phyloP scores from a whole-genome alignment of 2,329 filamentous ascomycete species.

The Madurella mycetomatis region DNA sequence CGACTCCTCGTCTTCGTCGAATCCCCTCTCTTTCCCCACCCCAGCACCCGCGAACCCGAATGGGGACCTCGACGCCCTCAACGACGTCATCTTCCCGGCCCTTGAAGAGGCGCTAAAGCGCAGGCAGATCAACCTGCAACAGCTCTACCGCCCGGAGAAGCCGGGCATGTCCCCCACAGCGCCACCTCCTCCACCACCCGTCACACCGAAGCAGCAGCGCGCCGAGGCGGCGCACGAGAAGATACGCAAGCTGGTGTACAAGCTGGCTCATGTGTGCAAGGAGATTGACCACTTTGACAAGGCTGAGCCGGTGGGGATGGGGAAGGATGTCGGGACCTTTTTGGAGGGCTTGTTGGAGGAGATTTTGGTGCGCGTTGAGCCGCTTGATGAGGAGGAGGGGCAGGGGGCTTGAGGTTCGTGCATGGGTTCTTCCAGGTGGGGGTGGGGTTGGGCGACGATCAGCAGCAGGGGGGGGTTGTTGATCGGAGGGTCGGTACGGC shows the following conservation, averaged over 20 bases:
- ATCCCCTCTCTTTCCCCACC: slow-evolving; percentile 49
- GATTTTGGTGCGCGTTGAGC: slow-evolving; percentile 85
- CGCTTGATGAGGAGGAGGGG: slow-evolving; percentile 67
- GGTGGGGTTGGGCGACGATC: background rate
- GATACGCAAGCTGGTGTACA: slow-evolving; percentile 73
- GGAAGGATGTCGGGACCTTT: slow-evolving; percentile 81
- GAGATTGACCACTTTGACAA: slow-evolving; percentile 89
- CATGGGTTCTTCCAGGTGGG: background rate
- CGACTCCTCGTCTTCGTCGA: slow-evolving; percentile 24
- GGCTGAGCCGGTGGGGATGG: slow-evolving; percentile 87
- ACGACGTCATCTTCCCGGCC: slow-evolving; percentile 88
- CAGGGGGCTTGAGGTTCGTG: background rate
- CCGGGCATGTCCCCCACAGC: slow-evolving; percentile 1
- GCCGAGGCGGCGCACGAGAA: slow-evolving; percentile 73
- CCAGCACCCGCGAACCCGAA: slow-evolving; percentile 54
- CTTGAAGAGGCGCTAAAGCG: slow-evolving; percentile 86
- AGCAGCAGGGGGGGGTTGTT: no score
- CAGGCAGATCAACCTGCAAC: slow-evolving; percentile 60
- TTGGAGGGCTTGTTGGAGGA: slow-evolving; percentile 91
- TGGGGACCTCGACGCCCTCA: slow-evolving; percentile 77
- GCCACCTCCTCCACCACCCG: slow-evolving; percentile 32
- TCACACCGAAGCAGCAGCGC: slow-evolving; percentile 63
- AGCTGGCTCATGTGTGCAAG: slow-evolving; percentile 76
- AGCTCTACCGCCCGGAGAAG: slow-evolving; percentile 39
- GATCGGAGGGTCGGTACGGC: no score